Conservation (phyloP, 164 flowering plant species). For the Vitis rupestris region DNA sequence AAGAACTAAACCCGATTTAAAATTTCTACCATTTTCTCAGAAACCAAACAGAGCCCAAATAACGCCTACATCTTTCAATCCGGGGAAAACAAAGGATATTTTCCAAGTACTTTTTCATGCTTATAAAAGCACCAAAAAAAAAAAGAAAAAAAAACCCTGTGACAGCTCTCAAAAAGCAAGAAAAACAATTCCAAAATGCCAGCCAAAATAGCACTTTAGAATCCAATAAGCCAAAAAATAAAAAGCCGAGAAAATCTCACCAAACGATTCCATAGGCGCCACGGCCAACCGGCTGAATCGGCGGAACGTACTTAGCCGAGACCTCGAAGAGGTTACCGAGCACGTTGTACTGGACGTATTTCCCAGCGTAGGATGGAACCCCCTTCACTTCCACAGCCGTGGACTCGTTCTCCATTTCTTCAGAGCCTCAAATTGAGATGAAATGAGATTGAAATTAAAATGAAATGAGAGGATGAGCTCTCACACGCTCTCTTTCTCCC, state of each 20-base stretch:
- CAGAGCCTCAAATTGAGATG: too few relatives aligned
- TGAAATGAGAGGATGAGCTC: not conserved
- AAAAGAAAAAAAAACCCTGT: too few relatives aligned
- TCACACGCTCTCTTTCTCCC: not conserved
- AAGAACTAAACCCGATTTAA: too few relatives aligned
- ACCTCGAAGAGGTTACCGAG: slow-evolving; percentile 60
- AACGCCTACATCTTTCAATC: too few relatives aligned
- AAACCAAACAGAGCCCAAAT: too few relatives aligned
- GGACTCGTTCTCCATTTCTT: slow-evolving; percentile 31
- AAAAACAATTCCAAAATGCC: too few relatives aligned
- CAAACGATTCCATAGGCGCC: slow-evolving; percentile 84
- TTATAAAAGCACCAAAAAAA: too few relatives aligned
- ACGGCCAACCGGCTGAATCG: slow-evolving; percentile 66
- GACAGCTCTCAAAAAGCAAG: too few relatives aligned
- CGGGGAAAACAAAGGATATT: too few relatives aligned
- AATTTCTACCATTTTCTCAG: too few relatives aligned
- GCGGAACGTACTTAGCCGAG: slow-evolving; percentile 64
- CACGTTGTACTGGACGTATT: slow-evolving; percentile 55
- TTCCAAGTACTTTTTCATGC: too few relatives aligned
- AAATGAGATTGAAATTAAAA: too few relatives aligned
- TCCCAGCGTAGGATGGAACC: slow-evolving; percentile 32
- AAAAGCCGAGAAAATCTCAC: slow-evolving; percentile 23
- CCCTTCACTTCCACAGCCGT: slow-evolving; percentile 28
- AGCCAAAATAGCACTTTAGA: not conserved
- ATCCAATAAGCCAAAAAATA: not conserved